These are phyloP conservation scores for Saccharomycopsis sp. DNA, from an alignment of 805 yeast species.

Conservation along the genomic window DNA sequence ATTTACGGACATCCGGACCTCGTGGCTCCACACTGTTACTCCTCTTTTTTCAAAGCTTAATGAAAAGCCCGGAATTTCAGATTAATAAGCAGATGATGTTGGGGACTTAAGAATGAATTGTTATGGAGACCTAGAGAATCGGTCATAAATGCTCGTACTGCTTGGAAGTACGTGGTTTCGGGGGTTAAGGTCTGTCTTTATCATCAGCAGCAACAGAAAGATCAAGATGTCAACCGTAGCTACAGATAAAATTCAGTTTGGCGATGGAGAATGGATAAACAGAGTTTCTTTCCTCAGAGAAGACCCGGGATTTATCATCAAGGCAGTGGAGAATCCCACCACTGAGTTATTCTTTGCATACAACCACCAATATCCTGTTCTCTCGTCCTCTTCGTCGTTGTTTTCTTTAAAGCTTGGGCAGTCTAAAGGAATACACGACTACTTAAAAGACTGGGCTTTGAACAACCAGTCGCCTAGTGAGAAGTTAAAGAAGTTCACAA, in stretches of 20 bases:
- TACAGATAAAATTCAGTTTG: background rate
- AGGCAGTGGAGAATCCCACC: slow-evolving; percentile 37
- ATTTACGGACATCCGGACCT: background rate
- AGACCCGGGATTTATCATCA: slow-evolving; percentile 40
- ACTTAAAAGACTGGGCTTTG: slow-evolving; percentile 24
- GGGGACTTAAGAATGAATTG: too few relatives aligned
- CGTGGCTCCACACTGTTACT: background rate
- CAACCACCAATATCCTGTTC: slow-evolving; percentile 22
- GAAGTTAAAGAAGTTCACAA: slow-evolving; percentile 19
- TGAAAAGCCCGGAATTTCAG: too few relatives aligned
- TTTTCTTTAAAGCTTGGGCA: slow-evolving; percentile 20
- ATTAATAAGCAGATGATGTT: background rate
- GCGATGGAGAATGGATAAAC: slow-evolving; percentile 36
- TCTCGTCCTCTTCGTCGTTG: slow-evolving; percentile 19
- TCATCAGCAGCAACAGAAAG: background rate
- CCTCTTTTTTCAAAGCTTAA: background rate
- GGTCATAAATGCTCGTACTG: background rate
- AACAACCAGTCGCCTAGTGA: slow-evolving; percentile 16
- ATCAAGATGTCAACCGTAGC: background rate
- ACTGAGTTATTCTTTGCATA: slow-evolving; percentile 36
- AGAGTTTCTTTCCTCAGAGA: slow-evolving; percentile 52
- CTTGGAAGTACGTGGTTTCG: background rate
- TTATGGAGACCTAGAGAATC: too few relatives aligned
- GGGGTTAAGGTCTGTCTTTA: background rate
- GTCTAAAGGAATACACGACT: slow-evolving; percentile 16